Percentiles rank a stretch among this genome's conserved stretches.
These are phyloP conservation scores for Trametes cingulata DNA, from an alignment of 768 basidiomycete species.

Conservation along the genomic window DNA sequence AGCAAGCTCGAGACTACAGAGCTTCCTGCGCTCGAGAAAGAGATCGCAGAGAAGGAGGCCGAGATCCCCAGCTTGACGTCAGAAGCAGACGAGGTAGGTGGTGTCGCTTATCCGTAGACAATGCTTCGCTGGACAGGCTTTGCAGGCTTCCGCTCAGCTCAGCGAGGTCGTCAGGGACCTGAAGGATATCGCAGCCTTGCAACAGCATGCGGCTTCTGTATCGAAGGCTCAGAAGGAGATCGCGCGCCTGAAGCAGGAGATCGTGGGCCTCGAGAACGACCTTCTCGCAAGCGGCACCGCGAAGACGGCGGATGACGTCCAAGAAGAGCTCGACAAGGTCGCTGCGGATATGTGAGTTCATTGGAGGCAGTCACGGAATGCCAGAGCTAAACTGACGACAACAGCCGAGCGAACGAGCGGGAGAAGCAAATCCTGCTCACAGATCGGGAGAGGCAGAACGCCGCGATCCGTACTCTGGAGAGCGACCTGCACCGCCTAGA, in stretches of 20 bases:
- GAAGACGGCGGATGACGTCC: slow-evolving; percentile 84
- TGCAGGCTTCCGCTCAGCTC: slow-evolving; percentile 54
- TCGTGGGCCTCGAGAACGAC: slow-evolving; percentile 63
- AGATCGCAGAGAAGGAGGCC: slow-evolving; percentile 58
- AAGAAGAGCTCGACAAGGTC: slow-evolving; percentile 69
- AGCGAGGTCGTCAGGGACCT: slow-evolving; percentile 56
- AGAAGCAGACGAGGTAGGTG: slow-evolving; percentile 62
- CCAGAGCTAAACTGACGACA: not conserved
- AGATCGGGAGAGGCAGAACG: slow-evolving; percentile 65
- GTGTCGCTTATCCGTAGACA: not conserved
- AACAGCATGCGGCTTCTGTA: slow-evolving; percentile 61
- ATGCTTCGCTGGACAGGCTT: not conserved
- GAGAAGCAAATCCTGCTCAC: slow-evolving; percentile 55
- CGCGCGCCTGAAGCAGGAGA: slow-evolving; percentile 60
- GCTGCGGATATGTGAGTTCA: slow-evolving; percentile 62
- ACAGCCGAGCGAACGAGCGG: slow-evolving; percentile 65
- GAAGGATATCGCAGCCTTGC: slow-evolving; percentile 59
- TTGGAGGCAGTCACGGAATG: not conserved
- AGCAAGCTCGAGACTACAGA: slow-evolving; percentile 59
- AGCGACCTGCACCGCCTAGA: slow-evolving; percentile 63
- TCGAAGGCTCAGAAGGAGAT: slow-evolving; percentile 60
- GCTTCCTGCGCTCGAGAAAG: slow-evolving; percentile 64
- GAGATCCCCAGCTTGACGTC: slow-evolving; percentile 52
- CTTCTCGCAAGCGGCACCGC: slow-evolving; percentile 72
- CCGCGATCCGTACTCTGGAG: slow-evolving; percentile 54